Conservation (phyloP, 768 basidiomycete species). For the Auricularia sp. region DNA sequence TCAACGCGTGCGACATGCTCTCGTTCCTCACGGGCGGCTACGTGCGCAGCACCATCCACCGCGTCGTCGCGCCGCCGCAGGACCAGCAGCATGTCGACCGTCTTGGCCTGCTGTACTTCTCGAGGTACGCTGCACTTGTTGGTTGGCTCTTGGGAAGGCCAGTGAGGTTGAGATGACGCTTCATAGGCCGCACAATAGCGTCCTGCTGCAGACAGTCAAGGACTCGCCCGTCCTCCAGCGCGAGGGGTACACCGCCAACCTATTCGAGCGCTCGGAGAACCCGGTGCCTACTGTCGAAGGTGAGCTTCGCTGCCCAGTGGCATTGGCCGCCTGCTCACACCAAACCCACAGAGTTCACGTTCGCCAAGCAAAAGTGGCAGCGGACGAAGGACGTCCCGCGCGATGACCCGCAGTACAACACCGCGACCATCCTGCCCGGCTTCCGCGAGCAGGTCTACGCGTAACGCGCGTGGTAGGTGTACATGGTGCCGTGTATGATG, state of each 20-base stretch:
- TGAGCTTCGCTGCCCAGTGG: background rate
- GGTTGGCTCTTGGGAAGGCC: background rate
- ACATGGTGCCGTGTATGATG: too few species aligned
- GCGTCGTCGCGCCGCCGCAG: constrained; percentile 26
- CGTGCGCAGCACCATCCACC: constrained; percentile 35
- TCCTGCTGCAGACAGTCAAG: constrained; percentile 29
- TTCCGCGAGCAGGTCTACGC: constrained; percentile 27
- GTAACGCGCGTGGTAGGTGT: too few species aligned
- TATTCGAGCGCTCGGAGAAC: constrained; percentile 33
- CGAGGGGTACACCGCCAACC: constrained; percentile 34
- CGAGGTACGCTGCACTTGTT: constrained; percentile 21
- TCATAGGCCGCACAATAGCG: constrained; percentile 33
- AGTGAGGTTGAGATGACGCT: too few species aligned
- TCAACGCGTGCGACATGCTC: constrained; percentile 41
- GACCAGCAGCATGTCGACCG: constrained; percentile 44
- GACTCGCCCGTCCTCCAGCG: constrained; percentile 35
- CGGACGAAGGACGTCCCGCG: constrained; percentile 18
- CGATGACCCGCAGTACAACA: constrained; percentile 24
- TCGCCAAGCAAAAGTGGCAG: constrained; percentile 45
- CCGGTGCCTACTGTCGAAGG: constrained; percentile 38
- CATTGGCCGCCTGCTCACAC: background rate
- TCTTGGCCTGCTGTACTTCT: constrained; percentile 41
- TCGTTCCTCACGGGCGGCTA: constrained; percentile 38
- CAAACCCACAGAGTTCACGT: constrained; percentile 31
- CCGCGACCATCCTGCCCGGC: constrained; percentile 34